These are phyloP conservation scores for Vanrija humicola DNA, from an alignment of 1,284 basidiomycete species.

Conservation along the genomic window DNA sequence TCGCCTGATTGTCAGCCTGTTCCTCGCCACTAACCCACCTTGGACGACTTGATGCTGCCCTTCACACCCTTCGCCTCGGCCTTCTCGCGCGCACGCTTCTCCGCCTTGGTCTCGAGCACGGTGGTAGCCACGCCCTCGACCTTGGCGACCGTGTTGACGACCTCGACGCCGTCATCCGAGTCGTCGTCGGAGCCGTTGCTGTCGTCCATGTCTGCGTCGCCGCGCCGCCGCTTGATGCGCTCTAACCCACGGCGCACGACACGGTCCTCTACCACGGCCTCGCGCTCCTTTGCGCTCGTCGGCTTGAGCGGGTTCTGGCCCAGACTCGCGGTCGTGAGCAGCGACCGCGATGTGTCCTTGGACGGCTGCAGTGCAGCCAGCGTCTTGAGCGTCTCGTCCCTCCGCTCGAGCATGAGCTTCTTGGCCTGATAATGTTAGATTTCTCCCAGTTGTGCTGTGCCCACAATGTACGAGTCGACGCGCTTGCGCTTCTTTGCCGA, in stretches of 20 bases:
- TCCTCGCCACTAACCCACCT: constrained; percentile 21
- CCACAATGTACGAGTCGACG: constrained; percentile 53
- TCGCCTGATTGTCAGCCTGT: constrained; percentile 18
- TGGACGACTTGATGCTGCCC: constrained; percentile 23
- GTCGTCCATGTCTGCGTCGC: constrained; percentile 56
- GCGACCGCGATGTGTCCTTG: constrained; percentile 23
- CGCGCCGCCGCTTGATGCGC: constrained; percentile 55
- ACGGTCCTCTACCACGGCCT: constrained; percentile 71
- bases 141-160: constrained; percentile 61
- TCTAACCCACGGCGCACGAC: constrained; percentile 65
- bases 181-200: constrained; percentile 14
- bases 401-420: constrained; percentile 46
- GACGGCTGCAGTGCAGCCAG: constrained; percentile 34
- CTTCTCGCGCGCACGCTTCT: constrained; percentile 20
- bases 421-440: constrained; percentile 31
- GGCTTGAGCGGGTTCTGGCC: constrained; percentile 46
- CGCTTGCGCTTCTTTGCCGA: constrained; percentile 49
- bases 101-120: constrained; percentile 37
- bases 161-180: constrained; percentile 61
- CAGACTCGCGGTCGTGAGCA: constrained; percentile 33
- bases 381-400: constrained; percentile 40
- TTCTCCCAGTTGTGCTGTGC: constrained; percentile 19
- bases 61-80: constrained; percentile 13
- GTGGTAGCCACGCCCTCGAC: constrained; percentile 51
- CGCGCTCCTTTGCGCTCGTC: constrained; percentile 54